Conservation (phyloP, 805 yeast genomes). For the Saturnispora besseyi region DNA sequence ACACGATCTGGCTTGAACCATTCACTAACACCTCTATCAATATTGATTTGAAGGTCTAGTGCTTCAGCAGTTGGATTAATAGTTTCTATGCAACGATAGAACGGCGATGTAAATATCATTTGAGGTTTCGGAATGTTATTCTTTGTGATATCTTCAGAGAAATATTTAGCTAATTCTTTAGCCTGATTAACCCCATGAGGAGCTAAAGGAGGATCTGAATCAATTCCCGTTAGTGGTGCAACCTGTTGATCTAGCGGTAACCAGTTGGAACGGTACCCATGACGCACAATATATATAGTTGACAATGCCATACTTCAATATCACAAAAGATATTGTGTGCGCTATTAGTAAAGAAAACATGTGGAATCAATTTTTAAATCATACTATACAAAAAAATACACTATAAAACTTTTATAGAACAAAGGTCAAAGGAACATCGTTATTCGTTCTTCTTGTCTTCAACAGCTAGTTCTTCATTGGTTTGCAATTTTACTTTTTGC, state of each 20-base stretch:
- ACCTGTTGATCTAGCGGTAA: slow-evolving; percentile 73
- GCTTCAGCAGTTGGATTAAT: slow-evolving; percentile 56
- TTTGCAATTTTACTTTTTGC: slow-evolving; percentile 34
- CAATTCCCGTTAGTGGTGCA: slow-evolving; percentile 84
- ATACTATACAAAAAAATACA: neutral
- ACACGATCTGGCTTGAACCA: slow-evolving; percentile 74
- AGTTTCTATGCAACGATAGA: slow-evolving; percentile 84
- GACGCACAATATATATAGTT: slow-evolving; percentile 67
- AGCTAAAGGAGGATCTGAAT: slow-evolving; percentile 82
- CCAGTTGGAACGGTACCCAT: slow-evolving; percentile 91
- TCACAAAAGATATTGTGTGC: neutral
- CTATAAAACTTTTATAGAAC: neutral
- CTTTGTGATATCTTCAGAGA: slow-evolving; percentile 30
- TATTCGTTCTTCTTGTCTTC: slow-evolving; percentile 6
- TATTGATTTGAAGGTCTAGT: slow-evolving; percentile 47
- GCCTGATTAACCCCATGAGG: slow-evolving; percentile 87
- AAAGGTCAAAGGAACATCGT: neutral
- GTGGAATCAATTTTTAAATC: neutral
- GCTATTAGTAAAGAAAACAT: neutral
- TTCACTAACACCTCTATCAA: slow-evolving; percentile 86
- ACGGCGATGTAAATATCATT: slow-evolving; percentile 71
- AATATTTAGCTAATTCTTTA: slow-evolving; percentile 56
- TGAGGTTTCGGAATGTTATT: slow-evolving; percentile 46
- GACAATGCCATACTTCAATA: slow-evolving; percentile 36
- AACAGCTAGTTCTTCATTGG: slow-evolving; percentile 32